Evolutionary conservation across 768 basidiomycete species (phyloP), one percentile per base, ranked within the genome.

Genomic region (Russula olivacea): DNA sequence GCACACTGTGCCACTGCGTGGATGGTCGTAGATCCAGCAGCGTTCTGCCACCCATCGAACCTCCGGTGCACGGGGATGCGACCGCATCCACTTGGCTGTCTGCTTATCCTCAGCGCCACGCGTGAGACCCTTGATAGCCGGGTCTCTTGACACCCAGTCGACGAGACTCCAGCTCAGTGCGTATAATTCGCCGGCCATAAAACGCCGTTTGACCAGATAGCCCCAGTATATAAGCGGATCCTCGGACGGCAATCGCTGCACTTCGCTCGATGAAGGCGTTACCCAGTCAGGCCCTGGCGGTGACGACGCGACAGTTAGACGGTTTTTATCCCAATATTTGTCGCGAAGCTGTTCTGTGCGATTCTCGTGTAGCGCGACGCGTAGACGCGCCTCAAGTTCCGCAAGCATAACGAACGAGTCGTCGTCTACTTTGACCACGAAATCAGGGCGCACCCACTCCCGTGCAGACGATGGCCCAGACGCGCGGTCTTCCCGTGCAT

Each of bases 21-120:
- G 96, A 75, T 98, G 96, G 72, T 99, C 95, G 74, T 99, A 98
- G 67, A 99, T 92, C 91, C 93, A 96, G 74, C 96, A 98, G 30
- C 88, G 83, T 71, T 99, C 95, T 68, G 89, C 87, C 36, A 81
- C 80, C 95, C 96, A 98, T 49, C 92, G 83, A 45, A 99, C 83
- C 68, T 88, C 82, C 32, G 80, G 75, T 15, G 88, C 83, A 49
- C 81, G 82, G 0, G 95, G 94, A 75, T 97, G 95, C 58, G 86
- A 70, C 21, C 81, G 79, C 84, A 98, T 93, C 95, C 95, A 98
- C 66, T 85, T 89, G 9, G 93, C 86, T 6, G 90, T 90, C 68
- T 92, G 88, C 74, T 97, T 94, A 75, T 98, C 95, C 78, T 98
- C 95, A 0, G 89, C 87, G 12, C 95, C 95, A 58, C 80, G 81